Conservation (phyloP, 345 rosid genomes). For the Syzygium grande region DNA sequence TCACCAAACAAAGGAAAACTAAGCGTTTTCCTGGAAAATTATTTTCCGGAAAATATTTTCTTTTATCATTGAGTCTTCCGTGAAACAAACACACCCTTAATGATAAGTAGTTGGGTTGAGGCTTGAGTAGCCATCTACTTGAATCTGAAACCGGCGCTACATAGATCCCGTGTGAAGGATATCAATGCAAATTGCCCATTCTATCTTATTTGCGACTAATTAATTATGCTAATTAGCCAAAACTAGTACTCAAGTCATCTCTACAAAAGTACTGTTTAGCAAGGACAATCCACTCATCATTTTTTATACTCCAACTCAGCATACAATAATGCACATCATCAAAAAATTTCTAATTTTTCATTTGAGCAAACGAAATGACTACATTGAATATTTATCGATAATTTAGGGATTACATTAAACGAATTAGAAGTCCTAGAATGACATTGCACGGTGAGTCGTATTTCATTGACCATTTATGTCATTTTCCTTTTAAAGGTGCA, state of each 20-base stretch:
- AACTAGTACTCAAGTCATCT: neutral
- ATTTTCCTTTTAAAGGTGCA: neutral
- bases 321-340: neutral
- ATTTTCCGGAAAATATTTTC: too few relatives aligned
- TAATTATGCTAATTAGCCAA: neutral
- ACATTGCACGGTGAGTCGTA: neutral
- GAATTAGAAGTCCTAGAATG: rapidly evolving
- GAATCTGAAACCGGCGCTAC: neutral
- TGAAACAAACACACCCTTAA: too few relatives aligned
- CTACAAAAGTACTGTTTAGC: neutral
- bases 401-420: neutral
- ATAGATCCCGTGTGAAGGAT: neutral
- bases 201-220: rapidly evolving
- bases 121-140: neutral
- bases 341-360: neutral
- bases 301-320: neutral
- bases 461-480: neutral
- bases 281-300: neutral
- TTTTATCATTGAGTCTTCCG: too few relatives aligned
- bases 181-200: neutral
- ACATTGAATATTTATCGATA: neutral
- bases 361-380: neutral
- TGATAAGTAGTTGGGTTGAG: neutral
- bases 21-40: too few relatives aligned
- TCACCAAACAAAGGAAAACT: too few relatives aligned